phyloP scores from a whole-genome alignment of 2,329 filamentous ascomycete species.

The Trichoderma sp. region DNA sequence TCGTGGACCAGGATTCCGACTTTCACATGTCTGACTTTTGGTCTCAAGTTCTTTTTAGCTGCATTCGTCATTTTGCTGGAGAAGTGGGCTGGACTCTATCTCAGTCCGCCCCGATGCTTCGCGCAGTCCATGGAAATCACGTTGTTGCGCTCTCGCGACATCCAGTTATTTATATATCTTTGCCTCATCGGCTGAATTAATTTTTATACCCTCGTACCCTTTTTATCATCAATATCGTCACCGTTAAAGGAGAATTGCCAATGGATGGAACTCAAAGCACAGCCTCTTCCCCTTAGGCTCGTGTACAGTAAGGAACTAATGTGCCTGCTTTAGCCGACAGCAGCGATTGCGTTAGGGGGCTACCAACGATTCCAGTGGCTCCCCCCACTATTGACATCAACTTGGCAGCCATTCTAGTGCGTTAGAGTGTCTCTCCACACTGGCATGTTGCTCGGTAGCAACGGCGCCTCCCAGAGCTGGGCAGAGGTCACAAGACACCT shows the following conservation, averaged over 20 bases:
- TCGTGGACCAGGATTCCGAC: not conserved
- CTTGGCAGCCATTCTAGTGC: not conserved
- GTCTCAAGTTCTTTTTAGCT: not conserved
- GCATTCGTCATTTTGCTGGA: constrained; percentile 15
- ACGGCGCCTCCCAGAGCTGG: constrained; percentile 7
- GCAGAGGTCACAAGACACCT: constrained; percentile 13
- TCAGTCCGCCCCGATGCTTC: not conserved
- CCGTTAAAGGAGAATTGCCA: not conserved
- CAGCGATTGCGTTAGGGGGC: constrained; percentile 7
- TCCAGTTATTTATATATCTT: not conserved
- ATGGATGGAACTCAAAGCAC: not conserved
- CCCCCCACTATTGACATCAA: constrained; percentile 9
- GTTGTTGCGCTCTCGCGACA: not conserved
- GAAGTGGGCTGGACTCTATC: not conserved
- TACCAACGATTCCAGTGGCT: not conserved
- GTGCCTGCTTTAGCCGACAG: constrained; percentile 14
- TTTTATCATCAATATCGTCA: not conserved
- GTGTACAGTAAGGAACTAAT: not conserved
- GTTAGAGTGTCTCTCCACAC: constrained; percentile 1
- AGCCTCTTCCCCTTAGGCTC: not conserved
- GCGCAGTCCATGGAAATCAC: not conserved
- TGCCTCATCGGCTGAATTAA: not conserved
- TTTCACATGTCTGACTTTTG: constrained; percentile 16
- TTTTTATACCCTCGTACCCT: not conserved
- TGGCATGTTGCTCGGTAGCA: constrained; percentile 13